phyloP scores from a whole-genome alignment of 2,329 filamentous ascomycete species.

The Colletotrichum liriopes region DNA sequence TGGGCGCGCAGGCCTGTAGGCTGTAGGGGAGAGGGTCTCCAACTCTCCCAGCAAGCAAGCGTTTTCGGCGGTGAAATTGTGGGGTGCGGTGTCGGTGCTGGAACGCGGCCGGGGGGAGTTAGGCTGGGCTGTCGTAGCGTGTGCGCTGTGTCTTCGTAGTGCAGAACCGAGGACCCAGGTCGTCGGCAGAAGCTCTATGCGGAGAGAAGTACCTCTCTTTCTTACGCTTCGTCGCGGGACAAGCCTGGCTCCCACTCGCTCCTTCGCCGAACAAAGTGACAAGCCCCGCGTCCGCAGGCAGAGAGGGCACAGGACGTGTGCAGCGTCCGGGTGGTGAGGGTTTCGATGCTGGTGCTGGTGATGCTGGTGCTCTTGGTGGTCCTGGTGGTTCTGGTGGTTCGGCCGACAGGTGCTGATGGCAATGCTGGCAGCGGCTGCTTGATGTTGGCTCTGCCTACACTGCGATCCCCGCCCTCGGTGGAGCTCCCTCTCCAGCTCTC shows the following conservation, averaged over 20 bases:
- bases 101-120: conserved; percentile 26
- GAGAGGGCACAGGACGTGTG: not conserved
- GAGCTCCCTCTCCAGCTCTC: conserved; percentile 19
- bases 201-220: conserved; percentile 5
- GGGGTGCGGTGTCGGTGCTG: conserved; percentile 33
- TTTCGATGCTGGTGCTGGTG: not conserved
- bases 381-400: not conserved
- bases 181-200: not conserved
- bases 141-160: not conserved
- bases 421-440: not conserved
- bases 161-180: not conserved
- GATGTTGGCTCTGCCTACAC: not conserved
- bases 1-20: conserved; percentile 10
- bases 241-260: conserved; percentile 6
- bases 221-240: not conserved
- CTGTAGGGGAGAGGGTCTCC: conserved; percentile 1
- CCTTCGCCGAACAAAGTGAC: not conserved
- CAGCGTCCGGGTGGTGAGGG: not conserved
- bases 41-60: conserved; percentile 14
- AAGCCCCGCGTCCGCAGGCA: not conserved
- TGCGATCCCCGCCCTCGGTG: conserved; percentile 17
- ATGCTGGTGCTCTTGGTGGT: not conserved
- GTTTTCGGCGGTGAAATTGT: conserved; percentile 40
- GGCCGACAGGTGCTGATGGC: conserved; percentile 18
- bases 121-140: conserved; percentile 11